phyloP scores from a whole-genome alignment of 345 rosid genomes.

The Noccaea caerulescens region DNA sequence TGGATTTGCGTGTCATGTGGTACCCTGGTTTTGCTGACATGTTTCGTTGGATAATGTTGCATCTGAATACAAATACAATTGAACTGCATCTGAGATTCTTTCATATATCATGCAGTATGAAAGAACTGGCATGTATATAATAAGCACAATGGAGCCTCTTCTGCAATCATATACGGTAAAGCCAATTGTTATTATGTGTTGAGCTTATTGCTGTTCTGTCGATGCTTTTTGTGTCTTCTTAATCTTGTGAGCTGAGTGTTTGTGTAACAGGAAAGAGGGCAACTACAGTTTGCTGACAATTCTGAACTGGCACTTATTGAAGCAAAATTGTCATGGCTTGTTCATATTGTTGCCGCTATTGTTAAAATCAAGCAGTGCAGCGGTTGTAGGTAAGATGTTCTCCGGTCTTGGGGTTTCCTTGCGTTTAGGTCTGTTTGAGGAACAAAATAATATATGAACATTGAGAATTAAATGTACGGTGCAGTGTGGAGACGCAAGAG shows the following conservation, averaged over 20 bases:
- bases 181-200: conserved; percentile 29
- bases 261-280: conserved; percentile 78
- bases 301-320: conserved; percentile 80
- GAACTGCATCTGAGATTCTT: conserved; percentile 16
- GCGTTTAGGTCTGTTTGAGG: conserved; percentile 30
- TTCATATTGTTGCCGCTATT: conserved; percentile 94
- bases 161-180: conserved; percentile 90
- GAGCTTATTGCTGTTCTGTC: conserved; percentile 15
- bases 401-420: conserved; percentile 22
- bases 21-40: conserved; percentile 19
- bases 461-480: conserved; percentile 31
- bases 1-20: conserved; percentile 14
- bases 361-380: conserved; percentile 85
- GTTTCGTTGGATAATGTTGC: background rate
- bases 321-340: conserved; percentile 96
- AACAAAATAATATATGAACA: conserved; percentile 24
- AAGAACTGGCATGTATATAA: conserved; percentile 81
- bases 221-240: conserved; percentile 18
- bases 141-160: conserved; percentile 89
- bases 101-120: conserved; percentile 68
- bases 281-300: conserved; percentile 59
- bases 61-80: conserved; percentile 32
- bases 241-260: conserved; percentile 29
- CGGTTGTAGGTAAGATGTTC: conserved; percentile 74
- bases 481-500: conserved; percentile 95